These are phyloP conservation scores for Taxillus chinensis DNA, from an alignment of 164 flowering plant genomes.

Conservation along the genomic window DNA sequence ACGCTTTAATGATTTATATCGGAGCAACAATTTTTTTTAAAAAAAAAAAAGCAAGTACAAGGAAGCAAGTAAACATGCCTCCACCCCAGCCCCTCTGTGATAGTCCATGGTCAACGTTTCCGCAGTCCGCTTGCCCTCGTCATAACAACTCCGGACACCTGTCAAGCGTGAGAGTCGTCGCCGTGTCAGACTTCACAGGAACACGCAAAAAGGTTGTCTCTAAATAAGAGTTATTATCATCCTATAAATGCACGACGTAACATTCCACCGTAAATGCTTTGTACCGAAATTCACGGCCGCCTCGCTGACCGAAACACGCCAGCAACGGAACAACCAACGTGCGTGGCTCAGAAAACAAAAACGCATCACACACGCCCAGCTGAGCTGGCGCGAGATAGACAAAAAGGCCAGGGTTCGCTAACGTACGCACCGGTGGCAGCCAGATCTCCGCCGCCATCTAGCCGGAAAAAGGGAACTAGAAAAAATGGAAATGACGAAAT, in stretches of 20 bases:
- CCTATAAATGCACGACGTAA: too few species aligned
- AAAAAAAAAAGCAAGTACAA: neutral
- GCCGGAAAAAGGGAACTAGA: neutral
- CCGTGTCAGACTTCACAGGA: neutral
- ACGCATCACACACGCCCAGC: neutral
- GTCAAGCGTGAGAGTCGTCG: conserved; percentile 14
- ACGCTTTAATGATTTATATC: too few species aligned
- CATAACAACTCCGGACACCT: conserved; percentile 93
- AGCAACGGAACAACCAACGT: neutral
- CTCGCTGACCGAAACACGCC: neutral
- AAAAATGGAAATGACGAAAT: neutral
- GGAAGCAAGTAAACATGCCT: conserved; percentile 28
- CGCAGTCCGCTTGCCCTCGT: conserved; percentile 82
- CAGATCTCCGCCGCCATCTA: neutral
- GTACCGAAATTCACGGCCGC: conserved; percentile 7
- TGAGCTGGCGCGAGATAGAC: neutral
- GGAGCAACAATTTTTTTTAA: neutral
- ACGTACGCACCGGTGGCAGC: conserved; percentile 2
- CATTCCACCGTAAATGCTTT: too few species aligned
- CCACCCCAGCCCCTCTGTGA: conserved; percentile 79
- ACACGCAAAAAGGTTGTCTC: too few species aligned
- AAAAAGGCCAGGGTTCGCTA: conserved; percentile 1
- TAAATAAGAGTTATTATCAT: too few species aligned
- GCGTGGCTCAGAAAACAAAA: neutral
- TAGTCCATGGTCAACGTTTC: conserved; percentile 86